Evolutionary conservation across 139 green algal species (phyloP), one percentile per base, ranked within the genome.

Genomic region (Chlorella sp.): DNA sequence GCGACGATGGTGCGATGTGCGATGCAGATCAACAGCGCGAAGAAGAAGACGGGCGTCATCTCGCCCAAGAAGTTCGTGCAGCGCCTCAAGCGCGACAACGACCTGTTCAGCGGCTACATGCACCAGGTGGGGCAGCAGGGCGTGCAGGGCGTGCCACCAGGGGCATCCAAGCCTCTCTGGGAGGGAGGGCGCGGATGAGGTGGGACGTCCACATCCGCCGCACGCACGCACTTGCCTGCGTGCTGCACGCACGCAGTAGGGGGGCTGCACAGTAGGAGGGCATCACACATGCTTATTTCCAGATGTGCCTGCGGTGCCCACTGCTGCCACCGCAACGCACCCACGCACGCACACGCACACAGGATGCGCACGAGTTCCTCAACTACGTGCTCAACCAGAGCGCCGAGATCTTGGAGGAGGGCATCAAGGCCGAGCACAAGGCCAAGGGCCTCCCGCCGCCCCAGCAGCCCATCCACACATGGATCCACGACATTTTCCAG

Each of bases 331-430:
- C 27, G 35, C 5, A 27, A 26, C 27, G n/a, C n/a, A n/a, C n/a
- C n/a, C n/a, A n/a, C n/a, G n/a, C n/a, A n/a, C n/a, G n/a, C n/a
- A n/a, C n/a, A n/a, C n/a, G n/a, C n/a, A n/a, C n/a, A n/a, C 91
- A 99, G 89, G 95, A 99, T 75, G 95, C 95, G 1, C 95, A 98
- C 66, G 95, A 99, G 80, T 98, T 99, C 75, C 82, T 98, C 2
- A 97, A 97, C 80, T 98, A 90, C 76, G 75, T 99, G 62, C 85
- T 99, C 5, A 98, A 98, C 80, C 85, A 95, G 33, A 86, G 92
- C 35, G 82, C 74, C n/a, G 95, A 98, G 74, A 85, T 92, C 14
- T 75, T 99, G 49, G 91, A 96, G 70, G 91, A 86, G 66, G 85
- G 94, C 67, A 85, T 82, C 26, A 85, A 85, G 72, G 29, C 60